Conservation (phyloP, 177 flowering plant genomes). For the Telopea speciosissima region DNA sequence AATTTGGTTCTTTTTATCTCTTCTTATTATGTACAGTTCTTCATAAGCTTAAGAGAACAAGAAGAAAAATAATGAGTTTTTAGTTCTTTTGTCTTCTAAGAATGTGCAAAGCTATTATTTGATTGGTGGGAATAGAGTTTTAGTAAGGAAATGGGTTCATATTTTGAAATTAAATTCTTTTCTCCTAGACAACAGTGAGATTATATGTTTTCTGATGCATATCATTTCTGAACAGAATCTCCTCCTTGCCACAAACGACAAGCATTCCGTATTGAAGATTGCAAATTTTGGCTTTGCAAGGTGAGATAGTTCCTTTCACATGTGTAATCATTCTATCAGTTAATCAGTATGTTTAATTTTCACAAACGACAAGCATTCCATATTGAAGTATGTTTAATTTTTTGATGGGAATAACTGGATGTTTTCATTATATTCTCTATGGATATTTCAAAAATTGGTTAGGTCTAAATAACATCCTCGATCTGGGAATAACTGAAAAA, state of each 20-base stretch:
- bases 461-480: too few species aligned
- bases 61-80: background rate
- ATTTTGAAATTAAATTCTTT: background rate
- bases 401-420: background rate
- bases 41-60: background rate
- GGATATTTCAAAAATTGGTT: background rate
- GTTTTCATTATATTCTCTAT: too few species aligned
- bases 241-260: conserved; percentile 63
- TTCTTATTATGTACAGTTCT: background rate
- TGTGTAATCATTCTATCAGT: background rate
- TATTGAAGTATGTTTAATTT: background rate
- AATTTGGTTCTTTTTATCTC: background rate
- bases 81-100: background rate
- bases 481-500: too few species aligned
- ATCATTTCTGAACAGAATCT: conserved; percentile 70
- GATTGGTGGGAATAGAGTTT: background rate
- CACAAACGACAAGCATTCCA: too few species aligned
- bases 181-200: conserved; percentile 1
- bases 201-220: conserved; percentile 10
- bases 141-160: conserved; percentile 7
- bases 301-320: conserved; percentile 24
- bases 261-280: conserved; percentile 65
- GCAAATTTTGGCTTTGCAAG: conserved; percentile 99
- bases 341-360: too few species aligned
- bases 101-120: conserved; percentile 4